A percentile compares a stretch with the other conserved stretches of the same genome.
These are phyloP conservation scores for Aspergillus diversus DNA, from an alignment of 495 filamentous ascomycete genomes.

Conservation along the genomic window DNA sequence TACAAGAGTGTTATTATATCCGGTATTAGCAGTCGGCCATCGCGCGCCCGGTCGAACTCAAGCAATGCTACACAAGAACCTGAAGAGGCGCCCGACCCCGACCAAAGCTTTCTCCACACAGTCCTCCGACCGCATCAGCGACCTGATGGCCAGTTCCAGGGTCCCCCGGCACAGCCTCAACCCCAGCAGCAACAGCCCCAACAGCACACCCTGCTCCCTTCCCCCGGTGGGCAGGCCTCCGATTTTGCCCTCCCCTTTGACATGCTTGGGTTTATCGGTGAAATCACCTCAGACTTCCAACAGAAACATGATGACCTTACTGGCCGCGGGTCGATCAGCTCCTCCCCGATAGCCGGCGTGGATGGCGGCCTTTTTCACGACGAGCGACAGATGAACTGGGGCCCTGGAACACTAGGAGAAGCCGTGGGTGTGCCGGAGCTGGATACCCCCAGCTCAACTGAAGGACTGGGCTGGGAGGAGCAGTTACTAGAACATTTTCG, in stretches of 20 bases:
- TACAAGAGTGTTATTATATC: constrained; percentile 33
- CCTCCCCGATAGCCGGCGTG: constrained; percentile 4
- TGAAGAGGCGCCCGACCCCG: constrained; percentile 20
- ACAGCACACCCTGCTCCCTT: neutral
- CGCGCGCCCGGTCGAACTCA: constrained; percentile 14
- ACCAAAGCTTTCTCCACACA: constrained; percentile 39
- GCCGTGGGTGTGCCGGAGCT: neutral
- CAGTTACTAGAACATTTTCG: constrained; percentile 40
- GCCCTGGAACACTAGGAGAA: neutral
- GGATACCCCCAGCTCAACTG: constrained; percentile 12
- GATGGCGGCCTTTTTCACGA: constrained; percentile 12
- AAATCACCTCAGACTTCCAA: constrained; percentile 43
- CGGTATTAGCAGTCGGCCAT: constrained; percentile 22
- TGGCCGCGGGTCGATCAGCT: constrained; percentile 19
- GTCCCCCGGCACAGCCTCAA: neutral
- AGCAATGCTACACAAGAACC: constrained; percentile 15
- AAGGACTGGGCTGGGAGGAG: constrained; percentile 32
- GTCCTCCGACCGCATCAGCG: constrained; percentile 34
- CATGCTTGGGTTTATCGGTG: constrained; percentile 47
- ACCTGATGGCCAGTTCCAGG: constrained; percentile 19
- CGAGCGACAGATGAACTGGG: constrained; percentile 18
- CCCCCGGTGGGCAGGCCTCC: neutral
- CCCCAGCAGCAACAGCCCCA: neutral
- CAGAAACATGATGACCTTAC: constrained; percentile 44
- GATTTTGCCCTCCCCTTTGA: constrained; percentile 34